Conservation (phyloP, 352 stramenopile genomes). For the Globisporangium uncinulatum region DNA sequence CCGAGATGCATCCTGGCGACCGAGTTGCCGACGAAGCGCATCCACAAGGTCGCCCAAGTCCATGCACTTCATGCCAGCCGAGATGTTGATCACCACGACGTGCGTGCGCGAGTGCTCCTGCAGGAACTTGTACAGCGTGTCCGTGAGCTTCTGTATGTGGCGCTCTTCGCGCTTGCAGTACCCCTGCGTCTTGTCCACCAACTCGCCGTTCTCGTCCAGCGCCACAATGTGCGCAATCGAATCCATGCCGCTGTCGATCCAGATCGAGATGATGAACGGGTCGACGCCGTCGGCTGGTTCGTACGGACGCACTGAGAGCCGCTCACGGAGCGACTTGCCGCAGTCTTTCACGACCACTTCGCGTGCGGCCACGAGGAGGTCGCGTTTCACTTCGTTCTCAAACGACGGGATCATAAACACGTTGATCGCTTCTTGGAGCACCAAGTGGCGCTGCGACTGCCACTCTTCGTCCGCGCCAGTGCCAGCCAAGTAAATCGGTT, state of each 20-base stretch:
- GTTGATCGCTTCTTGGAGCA: constrained; percentile 82
- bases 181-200: constrained; percentile 83
- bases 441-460: constrained; percentile 77
- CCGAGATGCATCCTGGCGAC: constrained; percentile 56
- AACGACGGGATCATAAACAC: constrained; percentile 82
- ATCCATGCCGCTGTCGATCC: constrained; percentile 73
- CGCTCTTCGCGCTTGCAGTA: constrained; percentile 76
- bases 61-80: constrained; percentile 87
- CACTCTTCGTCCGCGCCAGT: constrained; percentile 74
- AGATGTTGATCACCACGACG: constrained; percentile 87
- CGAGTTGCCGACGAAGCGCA: constrained; percentile 69
- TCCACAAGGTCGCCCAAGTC: constrained; percentile 87
- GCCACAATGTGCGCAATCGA: constrained; percentile 82
- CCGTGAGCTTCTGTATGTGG: constrained; percentile 67
- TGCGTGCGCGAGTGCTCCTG: constrained; percentile 76
- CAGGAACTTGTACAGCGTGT: constrained; percentile 77
- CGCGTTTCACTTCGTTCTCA: constrained; percentile 80
- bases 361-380: constrained; percentile 62
- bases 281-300: constrained; percentile 72
- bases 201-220: constrained; percentile 80
- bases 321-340: constrained; percentile 54
- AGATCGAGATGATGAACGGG: constrained; percentile 84
- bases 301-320: constrained; percentile 70
- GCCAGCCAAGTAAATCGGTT: constrained; percentile 58
- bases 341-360: constrained; percentile 78